A percentile compares a stretch with the other conserved stretches of the same genome.
phyloP scores from a whole-genome alignment of 2,329 filamentous ascomycete species.

The Fusarium heterosporum region DNA sequence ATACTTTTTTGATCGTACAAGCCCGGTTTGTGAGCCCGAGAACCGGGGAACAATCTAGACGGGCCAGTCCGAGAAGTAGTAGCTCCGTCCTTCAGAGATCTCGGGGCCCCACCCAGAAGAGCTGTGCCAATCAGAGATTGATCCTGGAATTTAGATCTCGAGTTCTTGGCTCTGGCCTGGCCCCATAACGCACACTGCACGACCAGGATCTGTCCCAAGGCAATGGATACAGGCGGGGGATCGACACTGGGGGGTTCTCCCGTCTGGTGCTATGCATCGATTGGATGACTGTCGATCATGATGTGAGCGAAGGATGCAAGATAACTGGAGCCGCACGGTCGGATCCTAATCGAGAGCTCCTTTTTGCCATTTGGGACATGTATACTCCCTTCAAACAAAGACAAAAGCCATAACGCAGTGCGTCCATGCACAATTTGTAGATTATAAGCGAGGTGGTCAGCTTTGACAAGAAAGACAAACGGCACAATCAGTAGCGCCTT shows the following conservation, averaged over 20 bases:
- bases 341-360: background rate
- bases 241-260: constrained; percentile 31
- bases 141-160: background rate
- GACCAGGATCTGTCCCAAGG: constrained; percentile 15
- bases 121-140: background rate
- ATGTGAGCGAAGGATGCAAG: background rate
- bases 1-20: constrained; percentile 13
- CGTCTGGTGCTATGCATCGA: background rate
- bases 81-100: constrained; percentile 4
- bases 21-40: background rate
- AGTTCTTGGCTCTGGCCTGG: background rate
- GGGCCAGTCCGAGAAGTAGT: constrained; percentile 27
- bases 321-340: background rate
- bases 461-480: constrained; percentile 10
- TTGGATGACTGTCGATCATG: constrained; percentile 1
- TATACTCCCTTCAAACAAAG: background rate
- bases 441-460: constrained; percentile 6
- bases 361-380: background rate
- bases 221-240: constrained; percentile 33
- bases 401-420: background rate
- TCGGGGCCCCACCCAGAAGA: constrained; percentile 12
- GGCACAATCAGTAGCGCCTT: constrained; percentile 10
- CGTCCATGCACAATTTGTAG: background rate
- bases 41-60: constrained; percentile 24
- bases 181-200: constrained; percentile 2